Percentiles rank a stretch among this genome's conserved stretches.
Conservation (phyloP, 257 asterid species). For the Solanum infundibuliforme region DNA sequence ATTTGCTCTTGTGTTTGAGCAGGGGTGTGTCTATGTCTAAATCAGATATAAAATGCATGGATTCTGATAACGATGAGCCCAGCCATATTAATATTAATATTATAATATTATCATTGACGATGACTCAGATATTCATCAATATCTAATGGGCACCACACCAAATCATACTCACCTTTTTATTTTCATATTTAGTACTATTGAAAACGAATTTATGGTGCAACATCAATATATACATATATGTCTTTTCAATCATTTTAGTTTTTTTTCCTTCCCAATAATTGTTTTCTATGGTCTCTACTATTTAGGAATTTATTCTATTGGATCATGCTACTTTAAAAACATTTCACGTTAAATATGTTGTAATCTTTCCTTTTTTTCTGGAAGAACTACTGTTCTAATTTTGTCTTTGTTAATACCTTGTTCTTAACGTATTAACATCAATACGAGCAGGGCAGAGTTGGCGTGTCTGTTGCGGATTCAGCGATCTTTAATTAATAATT, state of each 20-base stretch:
- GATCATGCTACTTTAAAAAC: not conserved
- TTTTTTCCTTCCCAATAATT: not conserved
- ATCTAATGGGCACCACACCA: not conserved
- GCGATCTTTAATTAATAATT: no score
- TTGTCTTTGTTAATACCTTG: not conserved
- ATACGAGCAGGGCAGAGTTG: not conserved
- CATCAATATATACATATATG: not conserved
- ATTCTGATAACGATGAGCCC: not conserved
- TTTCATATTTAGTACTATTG: not conserved
- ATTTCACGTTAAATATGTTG: not conserved
- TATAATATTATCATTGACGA: not conserved
- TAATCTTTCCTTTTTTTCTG: not conserved
- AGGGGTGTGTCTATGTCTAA: conserved; percentile 20
- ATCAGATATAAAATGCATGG: conserved; percentile 11
- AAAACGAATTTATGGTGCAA: not conserved
- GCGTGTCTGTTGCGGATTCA: not conserved
- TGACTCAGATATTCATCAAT: conserved; percentile 7
- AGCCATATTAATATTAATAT: not conserved
- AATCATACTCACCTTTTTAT: not conserved
- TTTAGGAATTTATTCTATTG: not conserved
- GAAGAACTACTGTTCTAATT: not conserved
- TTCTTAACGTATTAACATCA: not conserved
- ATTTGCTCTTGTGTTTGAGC: not conserved
- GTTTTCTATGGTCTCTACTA: not conserved
- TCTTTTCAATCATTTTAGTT: not conserved